Percentiles rank a stretch among this genome's conserved stretches.
Conservation (phyloP, 164 flowering plant genomes). For the Stephania yunnanensis region DNA sequence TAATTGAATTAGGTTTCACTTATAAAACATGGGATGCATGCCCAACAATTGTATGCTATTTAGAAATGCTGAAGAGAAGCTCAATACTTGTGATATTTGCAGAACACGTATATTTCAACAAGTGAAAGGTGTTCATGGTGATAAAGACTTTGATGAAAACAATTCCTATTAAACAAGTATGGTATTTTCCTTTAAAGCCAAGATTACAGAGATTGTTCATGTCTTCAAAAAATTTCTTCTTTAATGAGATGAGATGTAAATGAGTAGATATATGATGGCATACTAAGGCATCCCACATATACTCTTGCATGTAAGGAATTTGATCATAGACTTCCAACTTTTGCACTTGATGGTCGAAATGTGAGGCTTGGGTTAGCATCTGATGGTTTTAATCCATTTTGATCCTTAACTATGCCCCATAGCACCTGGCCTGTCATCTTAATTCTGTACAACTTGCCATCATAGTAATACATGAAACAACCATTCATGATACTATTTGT, state of each 20-base stretch:
- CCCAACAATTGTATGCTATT: not conserved
- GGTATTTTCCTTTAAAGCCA: not conserved
- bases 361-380: not conserved
- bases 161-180: not conserved
- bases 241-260: not conserved
- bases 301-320: not conserved
- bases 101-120: not conserved
- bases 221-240: not conserved
- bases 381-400: not conserved
- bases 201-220: not conserved
- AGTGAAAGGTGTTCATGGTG: not conserved
- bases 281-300: not conserved
- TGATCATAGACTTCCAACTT: not conserved
- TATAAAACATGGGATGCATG: not conserved
- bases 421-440: not conserved
- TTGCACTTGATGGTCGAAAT: not conserved
- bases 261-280: not conserved
- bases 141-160: not conserved
- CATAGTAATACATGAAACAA: constrained; percentile 2
- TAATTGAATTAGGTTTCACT: too few species aligned
- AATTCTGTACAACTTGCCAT: not conserved
- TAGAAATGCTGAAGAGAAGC: not conserved
- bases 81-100: not conserved
- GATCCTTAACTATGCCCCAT: not conserved
- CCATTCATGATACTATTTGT: not conserved